These are phyloP conservation scores for Pseudogymnoascus sp. DNA, from an alignment of 2,329 filamentous ascomycete genomes.

Conservation along the genomic window DNA sequence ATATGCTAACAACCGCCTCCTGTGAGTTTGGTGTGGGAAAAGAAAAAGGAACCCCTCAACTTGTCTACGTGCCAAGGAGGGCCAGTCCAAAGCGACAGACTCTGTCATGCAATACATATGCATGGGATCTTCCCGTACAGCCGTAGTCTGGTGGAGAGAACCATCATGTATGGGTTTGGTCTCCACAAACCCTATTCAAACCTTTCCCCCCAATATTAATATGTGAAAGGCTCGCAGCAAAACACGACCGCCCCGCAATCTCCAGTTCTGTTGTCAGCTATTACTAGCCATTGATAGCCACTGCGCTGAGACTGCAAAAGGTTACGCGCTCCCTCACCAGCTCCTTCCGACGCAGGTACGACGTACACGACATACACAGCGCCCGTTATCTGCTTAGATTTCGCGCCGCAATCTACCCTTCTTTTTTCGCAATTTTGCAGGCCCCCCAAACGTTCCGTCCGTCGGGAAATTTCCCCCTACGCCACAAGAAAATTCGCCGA, in stretches of 20 bases:
- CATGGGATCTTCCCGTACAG: slow-evolving; percentile 8
- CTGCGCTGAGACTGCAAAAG: background rate
- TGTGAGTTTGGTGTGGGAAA: background rate
- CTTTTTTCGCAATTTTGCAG: background rate
- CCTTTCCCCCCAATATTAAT: slow-evolving; percentile 7
- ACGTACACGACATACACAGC: background rate
- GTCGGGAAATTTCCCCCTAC: background rate
- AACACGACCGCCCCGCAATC: slow-evolving; percentile 1
- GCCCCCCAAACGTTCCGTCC: background rate
- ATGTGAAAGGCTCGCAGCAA: slow-evolving; percentile 5
- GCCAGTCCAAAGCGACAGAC: background rate
- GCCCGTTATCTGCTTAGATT: background rate
- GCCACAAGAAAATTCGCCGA: background rate
- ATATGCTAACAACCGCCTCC: background rate
- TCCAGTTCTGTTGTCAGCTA: slow-evolving; percentile 3
- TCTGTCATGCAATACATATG: slow-evolving; percentile 6
- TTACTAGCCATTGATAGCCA: slow-evolving; percentile 8
- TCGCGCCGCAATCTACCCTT: background rate
- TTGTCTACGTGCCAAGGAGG: background rate
- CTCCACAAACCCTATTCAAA: slow-evolving; percentile 8
- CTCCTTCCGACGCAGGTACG: slow-evolving; percentile 6
- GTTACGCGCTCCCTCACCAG: slow-evolving; percentile 2
- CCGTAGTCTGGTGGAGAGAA: slow-evolving; percentile 5
- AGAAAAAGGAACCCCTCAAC: background rate
- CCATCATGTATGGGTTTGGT: slow-evolving; percentile 8